Conservation (phyloP, 768 basidiomycete genomes). For the Pleurotus tuoliensis region DNA sequence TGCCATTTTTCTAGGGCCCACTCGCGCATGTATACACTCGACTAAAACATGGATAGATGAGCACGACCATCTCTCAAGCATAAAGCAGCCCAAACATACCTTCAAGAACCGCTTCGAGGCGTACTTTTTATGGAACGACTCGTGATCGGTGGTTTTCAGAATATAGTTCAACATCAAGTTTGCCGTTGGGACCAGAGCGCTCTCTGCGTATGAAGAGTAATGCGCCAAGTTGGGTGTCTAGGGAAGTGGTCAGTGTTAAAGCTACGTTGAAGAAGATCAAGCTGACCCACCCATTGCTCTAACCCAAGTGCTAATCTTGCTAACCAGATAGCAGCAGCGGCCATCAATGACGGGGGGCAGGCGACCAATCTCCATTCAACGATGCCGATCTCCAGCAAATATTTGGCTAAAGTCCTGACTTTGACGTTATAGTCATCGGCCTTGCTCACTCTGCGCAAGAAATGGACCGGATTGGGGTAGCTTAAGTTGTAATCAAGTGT, state of each 20-base stretch:
- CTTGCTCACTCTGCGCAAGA: conserved; percentile 88
- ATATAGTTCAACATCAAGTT: conserved; percentile 93
- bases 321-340: conserved; percentile 89
- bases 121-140: conserved; percentile 93
- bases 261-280: not conserved
- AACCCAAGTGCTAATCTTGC: conserved; percentile 77
- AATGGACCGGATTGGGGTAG: conserved; percentile 93
- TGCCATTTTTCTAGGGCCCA: conserved; percentile 83
- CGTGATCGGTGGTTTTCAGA: conserved; percentile 72
- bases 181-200: conserved; percentile 79
- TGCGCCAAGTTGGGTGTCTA: conserved; percentile 85
- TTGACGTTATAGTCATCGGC: conserved; percentile 95
- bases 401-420: conserved; percentile 89
- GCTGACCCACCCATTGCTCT: conserved; percentile 78
- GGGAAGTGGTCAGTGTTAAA: conserved; percentile 5
- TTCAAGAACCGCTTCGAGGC: conserved; percentile 86
- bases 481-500: conserved; percentile 91
- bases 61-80: not conserved
- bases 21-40: conserved; percentile 75
- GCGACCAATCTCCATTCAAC: conserved; percentile 84
- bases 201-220: conserved; percentile 91
- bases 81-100: conserved; percentile 35
- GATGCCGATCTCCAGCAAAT: conserved; percentile 86
- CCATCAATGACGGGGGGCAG: conserved; percentile 80
- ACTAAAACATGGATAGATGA: conserved; percentile 35